Evolutionary conservation across 2,329 filamentous ascomycete genomes (phyloP).

Genomic region (Raffaelea albimanens): DNA sequence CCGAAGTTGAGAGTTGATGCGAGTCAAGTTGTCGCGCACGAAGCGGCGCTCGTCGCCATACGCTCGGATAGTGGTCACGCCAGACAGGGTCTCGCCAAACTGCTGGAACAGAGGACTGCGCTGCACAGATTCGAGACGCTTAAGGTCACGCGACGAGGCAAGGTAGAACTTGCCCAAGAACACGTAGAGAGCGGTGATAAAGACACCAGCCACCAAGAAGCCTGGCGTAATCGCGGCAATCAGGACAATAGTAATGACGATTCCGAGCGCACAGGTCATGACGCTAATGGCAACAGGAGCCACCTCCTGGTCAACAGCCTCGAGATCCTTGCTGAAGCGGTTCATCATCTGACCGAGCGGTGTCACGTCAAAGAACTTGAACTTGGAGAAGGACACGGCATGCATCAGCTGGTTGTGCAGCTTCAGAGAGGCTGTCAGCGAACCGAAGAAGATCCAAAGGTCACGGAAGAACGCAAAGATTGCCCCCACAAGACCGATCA

Average conservation of each 20-base stretch:
- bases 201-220: constrained; percentile 77
- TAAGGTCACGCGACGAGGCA: constrained; percentile 85
- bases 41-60: constrained; percentile 93
- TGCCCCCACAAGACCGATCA: constrained; percentile 70
- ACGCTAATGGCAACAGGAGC: constrained; percentile 79
- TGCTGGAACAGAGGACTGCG: constrained; percentile 94
- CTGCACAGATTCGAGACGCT: constrained; percentile 88
- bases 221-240: constrained; percentile 84
- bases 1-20: constrained; percentile 83
- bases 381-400: constrained; percentile 77
- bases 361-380: constrained; percentile 96
- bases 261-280: constrained; percentile 52
- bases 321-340: constrained; percentile 94
- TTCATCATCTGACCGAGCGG: constrained; percentile 96
- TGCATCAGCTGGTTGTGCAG: constrained; percentile 73
- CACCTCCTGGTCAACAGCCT: constrained; percentile 91
- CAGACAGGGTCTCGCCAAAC: constrained; percentile 89
- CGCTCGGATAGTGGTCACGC: constrained; percentile 92
- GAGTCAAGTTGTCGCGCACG: constrained; percentile 77
- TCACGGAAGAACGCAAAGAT: constrained; percentile 76
- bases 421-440: constrained; percentile 74
- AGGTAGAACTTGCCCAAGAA: constrained; percentile 82
- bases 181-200: constrained; percentile 78
- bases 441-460: constrained; percentile 84
- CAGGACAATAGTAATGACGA: constrained; percentile 77